Evolutionary conservation across 2,329 filamentous ascomycete species (phyloP), one percentile per base, ranked within the genome.

Genomic region (Setomelanomma holmii): DNA sequence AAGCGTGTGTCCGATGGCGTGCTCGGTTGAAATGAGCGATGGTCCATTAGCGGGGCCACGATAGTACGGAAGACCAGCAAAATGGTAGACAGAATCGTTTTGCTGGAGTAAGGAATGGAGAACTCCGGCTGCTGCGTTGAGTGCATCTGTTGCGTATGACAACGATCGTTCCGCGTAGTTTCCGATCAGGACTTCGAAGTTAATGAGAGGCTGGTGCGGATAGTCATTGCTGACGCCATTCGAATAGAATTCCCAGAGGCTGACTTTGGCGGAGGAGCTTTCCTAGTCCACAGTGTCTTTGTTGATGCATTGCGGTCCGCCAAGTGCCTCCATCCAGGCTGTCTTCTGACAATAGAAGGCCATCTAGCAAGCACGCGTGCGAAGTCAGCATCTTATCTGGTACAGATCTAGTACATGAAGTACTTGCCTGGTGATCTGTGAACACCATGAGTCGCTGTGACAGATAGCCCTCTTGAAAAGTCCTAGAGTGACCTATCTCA

Each of bases 241-340:
- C 5, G 20, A 17, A 20, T 20, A 40, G 12, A 10, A 20, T 6
- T 14, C 12, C 12, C 20, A 20, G 6, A 30, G 5, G 1, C 5
- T 5, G 5, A 5, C 7, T 14, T 14, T 14, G 5, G n/a, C n/a
- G 4, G 40, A 17, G 22, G 4, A 19, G 11, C 10, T 5, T 6
- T 30, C n/a, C 23, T 23, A 35, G 14, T 30, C n/a, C 19, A 33
- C 17, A n/a, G n/a, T 7, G 17, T 30, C 5, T 6, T 6, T 6
- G 5, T 19, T 6, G 7, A 20, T 19, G n/a, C 6, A 33, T 21
- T 19, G n/a, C n/a, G 41, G 41, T 4, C 41, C 41, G 14, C 24
- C 24, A 12, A 44, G 27, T 34, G 17, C 41, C n/a, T 44, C 41
- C 24, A 34, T 44, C 41, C 41, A 44, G 2, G 24, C 16, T n/a